Conservation (phyloP, 495 filamentous ascomycete species). For the Hypoxylon fuscum region DNA sequence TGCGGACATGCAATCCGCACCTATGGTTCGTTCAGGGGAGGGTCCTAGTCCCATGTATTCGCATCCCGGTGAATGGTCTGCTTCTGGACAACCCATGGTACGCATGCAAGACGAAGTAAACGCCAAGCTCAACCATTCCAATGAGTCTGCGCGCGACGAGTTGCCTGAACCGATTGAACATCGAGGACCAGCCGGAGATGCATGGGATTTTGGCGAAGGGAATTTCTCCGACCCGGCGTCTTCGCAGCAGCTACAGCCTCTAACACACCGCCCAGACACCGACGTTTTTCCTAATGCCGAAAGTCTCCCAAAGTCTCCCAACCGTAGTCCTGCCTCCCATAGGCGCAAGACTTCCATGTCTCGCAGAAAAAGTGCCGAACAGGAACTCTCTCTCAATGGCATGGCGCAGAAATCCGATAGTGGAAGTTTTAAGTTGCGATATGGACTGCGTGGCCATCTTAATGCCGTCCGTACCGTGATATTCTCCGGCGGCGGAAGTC, state of each 20-base stretch:
- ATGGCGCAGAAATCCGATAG: constrained; percentile 64
- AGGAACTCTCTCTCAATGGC: constrained; percentile 60
- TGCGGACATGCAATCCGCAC: constrained; percentile 50
- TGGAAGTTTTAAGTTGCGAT: constrained; percentile 86
- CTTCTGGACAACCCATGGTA: constrained; percentile 47
- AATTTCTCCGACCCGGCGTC: constrained; percentile 57
- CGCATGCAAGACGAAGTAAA: constrained; percentile 64
- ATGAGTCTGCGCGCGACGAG: constrained; percentile 39
- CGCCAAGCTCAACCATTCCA: constrained; percentile 63
- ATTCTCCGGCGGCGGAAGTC: constrained; percentile 94
- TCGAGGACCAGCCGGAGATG: constrained; percentile 63
- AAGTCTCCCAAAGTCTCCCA: constrained; percentile 80
- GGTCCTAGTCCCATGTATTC: constrained; percentile 41
- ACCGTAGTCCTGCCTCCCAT: constrained; percentile 74
- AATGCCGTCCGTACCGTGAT: constrained; percentile 93
- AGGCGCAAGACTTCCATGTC: constrained; percentile 79
- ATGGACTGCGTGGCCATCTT: constrained; percentile 89
- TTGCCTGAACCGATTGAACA: constrained; percentile 49
- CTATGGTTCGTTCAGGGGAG: constrained; percentile 57
- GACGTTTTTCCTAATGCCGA: constrained; percentile 88
- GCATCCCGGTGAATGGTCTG: constrained; percentile 54
- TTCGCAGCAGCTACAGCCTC: constrained; percentile 53
- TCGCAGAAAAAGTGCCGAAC: constrained; percentile 65
- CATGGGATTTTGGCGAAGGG: constrained; percentile 92
- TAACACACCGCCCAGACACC: constrained; percentile 74